phyloP scores from a whole-genome alignment of 2,329 filamentous ascomycete genomes.

The Trichoderma aggressivum region DNA sequence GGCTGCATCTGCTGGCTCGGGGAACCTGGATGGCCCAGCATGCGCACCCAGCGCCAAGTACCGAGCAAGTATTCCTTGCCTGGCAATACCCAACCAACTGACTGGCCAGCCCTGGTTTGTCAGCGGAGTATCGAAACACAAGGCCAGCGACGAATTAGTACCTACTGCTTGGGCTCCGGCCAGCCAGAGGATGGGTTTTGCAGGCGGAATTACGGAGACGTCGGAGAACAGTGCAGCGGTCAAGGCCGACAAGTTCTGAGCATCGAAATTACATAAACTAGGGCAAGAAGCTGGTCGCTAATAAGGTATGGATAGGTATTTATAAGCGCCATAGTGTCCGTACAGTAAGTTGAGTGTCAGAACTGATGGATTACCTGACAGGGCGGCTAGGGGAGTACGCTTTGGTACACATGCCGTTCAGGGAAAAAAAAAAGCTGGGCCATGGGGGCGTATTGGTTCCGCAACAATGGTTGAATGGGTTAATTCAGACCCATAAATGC shows the following conservation, averaged over 20 bases:
- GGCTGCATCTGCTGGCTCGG: background rate
- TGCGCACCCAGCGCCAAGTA: background rate
- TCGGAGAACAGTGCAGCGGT: background rate
- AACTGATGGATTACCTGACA: background rate
- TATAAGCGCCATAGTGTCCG: background rate
- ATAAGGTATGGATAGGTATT: background rate
- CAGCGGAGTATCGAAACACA: background rate
- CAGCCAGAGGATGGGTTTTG: background rate
- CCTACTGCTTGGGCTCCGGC: background rate
- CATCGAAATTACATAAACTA: background rate
- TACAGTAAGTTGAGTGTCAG: background rate
- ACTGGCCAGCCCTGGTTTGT: background rate
- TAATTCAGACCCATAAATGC: background rate
- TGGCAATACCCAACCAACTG: background rate
- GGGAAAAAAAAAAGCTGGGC: background rate
- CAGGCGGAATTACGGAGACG: background rate
- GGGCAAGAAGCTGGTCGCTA: background rate
- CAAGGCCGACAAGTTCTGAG: background rate
- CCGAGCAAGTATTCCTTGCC: background rate
- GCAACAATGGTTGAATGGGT: background rate
- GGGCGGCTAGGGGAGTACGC: background rate
- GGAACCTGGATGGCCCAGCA: background rate
- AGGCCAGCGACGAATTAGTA: background rate
- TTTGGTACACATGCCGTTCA: background rate
- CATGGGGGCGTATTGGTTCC: background rate